phyloP scores from a whole-genome alignment of 2,329 filamentous ascomycete species.

The Microsporum canis region DNA sequence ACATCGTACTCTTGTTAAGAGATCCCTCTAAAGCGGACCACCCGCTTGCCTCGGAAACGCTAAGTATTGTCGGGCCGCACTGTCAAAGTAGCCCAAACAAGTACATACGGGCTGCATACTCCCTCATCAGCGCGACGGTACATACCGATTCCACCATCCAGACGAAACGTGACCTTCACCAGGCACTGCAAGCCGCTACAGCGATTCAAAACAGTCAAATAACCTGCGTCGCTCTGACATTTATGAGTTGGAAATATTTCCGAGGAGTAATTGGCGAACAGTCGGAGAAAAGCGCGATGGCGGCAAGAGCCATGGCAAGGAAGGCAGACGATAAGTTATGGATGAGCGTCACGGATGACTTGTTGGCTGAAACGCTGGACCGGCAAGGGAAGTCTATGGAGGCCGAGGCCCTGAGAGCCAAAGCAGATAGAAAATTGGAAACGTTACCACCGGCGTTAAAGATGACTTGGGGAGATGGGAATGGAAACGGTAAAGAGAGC shows the following conservation, averaged over 20 bases:
- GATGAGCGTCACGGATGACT: conserved; percentile 69
- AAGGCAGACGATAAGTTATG: conserved; percentile 61
- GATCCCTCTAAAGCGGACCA: conserved; percentile 48
- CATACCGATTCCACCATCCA: conserved; percentile 58
- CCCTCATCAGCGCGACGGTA: conserved; percentile 60
- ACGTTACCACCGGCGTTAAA: conserved; percentile 29
- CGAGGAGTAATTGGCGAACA: conserved; percentile 71
- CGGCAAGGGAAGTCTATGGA: conserved; percentile 54
- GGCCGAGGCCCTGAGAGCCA: conserved; percentile 36
- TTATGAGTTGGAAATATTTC: conserved; percentile 77
- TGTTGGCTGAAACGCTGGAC: conserved; percentile 65
- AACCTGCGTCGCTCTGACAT: conserved; percentile 68
- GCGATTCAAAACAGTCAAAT: conserved; percentile 64
- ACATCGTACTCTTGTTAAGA: conserved; percentile 61
- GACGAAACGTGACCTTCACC: conserved; percentile 66
- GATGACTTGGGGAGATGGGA: conserved; percentile 11
- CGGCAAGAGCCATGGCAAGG: conserved; percentile 56
- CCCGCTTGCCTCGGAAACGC: conserved; percentile 46
- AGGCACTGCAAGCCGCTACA: conserved; percentile 59
- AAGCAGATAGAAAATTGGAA: conserved; percentile 33
- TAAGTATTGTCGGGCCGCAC: conserved; percentile 55
- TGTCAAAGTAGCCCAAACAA: conserved; percentile 60
- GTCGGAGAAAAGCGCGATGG: conserved; percentile 62
- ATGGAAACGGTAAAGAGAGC: background rate
- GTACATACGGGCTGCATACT: conserved; percentile 66